Evolutionary conservation across 192 early-diverging fungal genomes (phyloP).

Genomic region (Gamsiella multidivaricata): DNA sequence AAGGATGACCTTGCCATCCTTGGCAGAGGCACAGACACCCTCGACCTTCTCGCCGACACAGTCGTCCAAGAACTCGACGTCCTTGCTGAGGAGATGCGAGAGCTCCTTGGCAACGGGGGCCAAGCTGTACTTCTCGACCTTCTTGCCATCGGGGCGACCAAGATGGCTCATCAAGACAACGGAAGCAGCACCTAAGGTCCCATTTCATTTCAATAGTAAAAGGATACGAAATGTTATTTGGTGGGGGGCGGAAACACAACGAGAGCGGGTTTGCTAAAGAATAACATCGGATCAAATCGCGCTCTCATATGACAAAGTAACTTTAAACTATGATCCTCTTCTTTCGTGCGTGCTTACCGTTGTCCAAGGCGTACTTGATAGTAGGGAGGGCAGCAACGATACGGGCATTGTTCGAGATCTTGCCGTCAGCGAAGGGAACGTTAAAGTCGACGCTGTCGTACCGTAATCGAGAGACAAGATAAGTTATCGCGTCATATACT

Average conservation of each 20-base stretch:
- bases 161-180: slow-evolving; percentile 98
- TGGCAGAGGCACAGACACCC: slow-evolving; percentile 74
- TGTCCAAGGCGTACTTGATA: slow-evolving; percentile 88
- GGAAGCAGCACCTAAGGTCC: slow-evolving; percentile 77
- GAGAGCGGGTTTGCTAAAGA: background rate
- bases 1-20: slow-evolving; percentile 84
- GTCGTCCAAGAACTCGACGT: slow-evolving; percentile 92
- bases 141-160: slow-evolving; percentile 95
- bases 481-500: background rate
- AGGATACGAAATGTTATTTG: background rate
- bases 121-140: slow-evolving; percentile 89
- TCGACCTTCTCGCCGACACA: slow-evolving; percentile 94
- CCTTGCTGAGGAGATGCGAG: slow-evolving; percentile 75
- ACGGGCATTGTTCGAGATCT: slow-evolving; percentile 97
- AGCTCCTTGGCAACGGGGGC: slow-evolving; percentile 91
- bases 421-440: slow-evolving; percentile 93
- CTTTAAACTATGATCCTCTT: background rate
- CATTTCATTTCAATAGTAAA: background rate
- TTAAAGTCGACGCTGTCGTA: slow-evolving; percentile 95
- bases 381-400: slow-evolving; percentile 95
- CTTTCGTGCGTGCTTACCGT: slow-evolving; percentile 64
- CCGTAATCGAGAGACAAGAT: background rate
- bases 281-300: slow-evolving; percentile 22
- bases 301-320: slow-evolving; percentile 20
- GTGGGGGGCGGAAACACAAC: background rate